Evolutionary conservation across 495 filamentous ascomycete species (phyloP).

Genomic region (Neurospora sp.): DNA sequence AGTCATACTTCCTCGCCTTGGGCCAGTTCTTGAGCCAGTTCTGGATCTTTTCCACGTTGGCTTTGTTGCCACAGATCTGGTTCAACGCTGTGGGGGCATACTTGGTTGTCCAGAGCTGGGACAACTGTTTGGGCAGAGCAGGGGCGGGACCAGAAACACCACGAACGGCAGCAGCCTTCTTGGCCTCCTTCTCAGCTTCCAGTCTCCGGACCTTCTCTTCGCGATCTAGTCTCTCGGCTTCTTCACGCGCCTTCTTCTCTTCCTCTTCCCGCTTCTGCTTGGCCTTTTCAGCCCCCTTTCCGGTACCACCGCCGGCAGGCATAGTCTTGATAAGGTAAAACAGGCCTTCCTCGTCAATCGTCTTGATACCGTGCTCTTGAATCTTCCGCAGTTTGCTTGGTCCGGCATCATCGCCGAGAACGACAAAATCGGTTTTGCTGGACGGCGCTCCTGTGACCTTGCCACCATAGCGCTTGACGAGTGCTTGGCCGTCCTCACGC

Average conservation of each 20-base stretch:
- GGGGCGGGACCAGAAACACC: constrained; percentile 25
- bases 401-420: constrained; percentile 83
- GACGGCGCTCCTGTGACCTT: constrained; percentile 81
- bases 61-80: constrained; percentile 96
- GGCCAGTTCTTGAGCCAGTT: constrained; percentile 78
- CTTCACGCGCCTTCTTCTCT: constrained; percentile 61
- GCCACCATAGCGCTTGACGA: constrained; percentile 90
- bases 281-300: constrained; percentile 75
- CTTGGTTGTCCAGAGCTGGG: constrained; percentile 87
- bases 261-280: constrained; percentile 76
- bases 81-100: constrained; percentile 76
- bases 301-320: constrained; percentile 75
- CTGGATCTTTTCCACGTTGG: constrained; percentile 77
- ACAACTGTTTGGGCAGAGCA: constrained; percentile 38
- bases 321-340: constrained; percentile 77
- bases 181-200: constrained; percentile 38
- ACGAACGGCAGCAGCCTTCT: constrained; percentile 33
- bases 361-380: constrained; percentile 61
- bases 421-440: constrained; percentile 85
- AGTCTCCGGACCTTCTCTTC: constrained; percentile 46
- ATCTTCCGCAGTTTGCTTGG: constrained; percentile 93
- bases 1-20: constrained; percentile 58
- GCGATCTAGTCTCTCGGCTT: constrained; percentile 74
- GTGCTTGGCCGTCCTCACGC: constrained; percentile 72
- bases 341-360: constrained; percentile 86